A percentile compares a stretch with the other conserved stretches of the same genome.
Evolutionary conservation across 1,284 basidiomycete genomes (phyloP).

Genomic region (Earliella scabrosa): DNA sequence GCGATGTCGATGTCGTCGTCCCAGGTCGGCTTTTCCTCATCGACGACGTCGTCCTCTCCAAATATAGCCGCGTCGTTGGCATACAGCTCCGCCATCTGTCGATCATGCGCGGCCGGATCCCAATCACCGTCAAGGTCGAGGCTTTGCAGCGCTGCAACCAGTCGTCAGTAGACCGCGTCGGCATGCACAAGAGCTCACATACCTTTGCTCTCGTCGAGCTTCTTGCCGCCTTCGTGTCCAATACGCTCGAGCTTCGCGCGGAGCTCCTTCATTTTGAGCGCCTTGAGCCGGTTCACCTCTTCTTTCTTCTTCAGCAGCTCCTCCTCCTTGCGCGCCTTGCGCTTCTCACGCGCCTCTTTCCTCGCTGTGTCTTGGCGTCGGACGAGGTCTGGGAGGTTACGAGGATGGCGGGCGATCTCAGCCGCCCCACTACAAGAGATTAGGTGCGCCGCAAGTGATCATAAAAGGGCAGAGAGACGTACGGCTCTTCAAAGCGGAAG

Average conservation of each 20-base stretch:
- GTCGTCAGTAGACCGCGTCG: neutral
- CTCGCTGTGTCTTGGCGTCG: slow-evolving; percentile 81
- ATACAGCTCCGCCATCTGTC: slow-evolving; percentile 78
- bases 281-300: slow-evolving; percentile 80
- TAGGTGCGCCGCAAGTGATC: neutral
- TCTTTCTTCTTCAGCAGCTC: slow-evolving; percentile 79
- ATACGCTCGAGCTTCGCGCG: slow-evolving; percentile 76
- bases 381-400: slow-evolving; percentile 69
- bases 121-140: slow-evolving; percentile 83
- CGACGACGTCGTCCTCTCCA: slow-evolving; percentile 41
- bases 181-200: slow-evolving; percentile 14
- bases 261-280: slow-evolving; percentile 85
- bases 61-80: slow-evolving; percentile 44
- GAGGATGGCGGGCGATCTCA: slow-evolving; percentile 81
- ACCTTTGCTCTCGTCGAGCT: slow-evolving; percentile 50
- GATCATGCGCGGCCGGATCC: slow-evolving; percentile 81
- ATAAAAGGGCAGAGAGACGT: slow-evolving; percentile 37
- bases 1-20: slow-evolving; percentile 86
- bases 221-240: slow-evolving; percentile 64
- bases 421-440: slow-evolving; percentile 59
- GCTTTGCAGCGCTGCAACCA: slow-evolving; percentile 52
- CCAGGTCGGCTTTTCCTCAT: slow-evolving; percentile 53
- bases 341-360: slow-evolving; percentile 80
- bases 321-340: slow-evolving; percentile 79
- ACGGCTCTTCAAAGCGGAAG: slow-evolving; percentile 94